Conservation (phyloP, 108 stramenopile species). For the Chaetoceros tenuissimus region DNA sequence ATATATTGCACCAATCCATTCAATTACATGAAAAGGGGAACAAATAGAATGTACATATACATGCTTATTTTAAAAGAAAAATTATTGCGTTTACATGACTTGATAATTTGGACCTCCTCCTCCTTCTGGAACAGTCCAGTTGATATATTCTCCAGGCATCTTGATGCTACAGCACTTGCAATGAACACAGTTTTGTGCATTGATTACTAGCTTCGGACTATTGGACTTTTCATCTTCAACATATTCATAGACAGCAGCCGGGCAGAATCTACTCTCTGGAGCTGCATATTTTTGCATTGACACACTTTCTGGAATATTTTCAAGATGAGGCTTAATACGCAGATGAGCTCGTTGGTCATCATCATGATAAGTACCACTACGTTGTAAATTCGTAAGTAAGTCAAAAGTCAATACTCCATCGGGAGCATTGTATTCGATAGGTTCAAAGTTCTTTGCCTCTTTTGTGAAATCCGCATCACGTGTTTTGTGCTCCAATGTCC, state of each 20-base stretch:
- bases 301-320: slow-evolving; percentile 49
- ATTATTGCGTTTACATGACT: slow-evolving; percentile 63
- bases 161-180: slow-evolving; percentile 99
- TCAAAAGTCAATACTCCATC: slow-evolving; percentile 96
- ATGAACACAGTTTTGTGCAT: slow-evolving; percentile 98
- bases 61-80: no score
- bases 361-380: slow-evolving; percentile 93
- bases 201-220: slow-evolving; percentile 80
- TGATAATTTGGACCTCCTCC: slow-evolving; percentile 98
- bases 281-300: slow-evolving; percentile 85
- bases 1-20: not conserved
- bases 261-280: slow-evolving; percentile 97
- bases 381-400: slow-evolving; percentile 91
- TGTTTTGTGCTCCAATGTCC: slow-evolving; percentile 73
- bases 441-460: slow-evolving; percentile 44
- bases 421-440: slow-evolving; percentile 87
- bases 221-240: slow-evolving; percentile 15
- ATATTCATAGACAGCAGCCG: slow-evolving; percentile 94
- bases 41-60: no score
- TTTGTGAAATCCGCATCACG: slow-evolving; percentile 66
- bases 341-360: slow-evolving; percentile 98
- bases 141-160: slow-evolving; percentile 95
- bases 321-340: slow-evolving; percentile 71
- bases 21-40: no score
- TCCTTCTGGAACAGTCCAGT: slow-evolving; percentile 99